Percentiles rank a stretch among this genome's conserved stretches.
Conservation (phyloP, 164 flowering plant species). For the Liquidambar formosana region DNA sequence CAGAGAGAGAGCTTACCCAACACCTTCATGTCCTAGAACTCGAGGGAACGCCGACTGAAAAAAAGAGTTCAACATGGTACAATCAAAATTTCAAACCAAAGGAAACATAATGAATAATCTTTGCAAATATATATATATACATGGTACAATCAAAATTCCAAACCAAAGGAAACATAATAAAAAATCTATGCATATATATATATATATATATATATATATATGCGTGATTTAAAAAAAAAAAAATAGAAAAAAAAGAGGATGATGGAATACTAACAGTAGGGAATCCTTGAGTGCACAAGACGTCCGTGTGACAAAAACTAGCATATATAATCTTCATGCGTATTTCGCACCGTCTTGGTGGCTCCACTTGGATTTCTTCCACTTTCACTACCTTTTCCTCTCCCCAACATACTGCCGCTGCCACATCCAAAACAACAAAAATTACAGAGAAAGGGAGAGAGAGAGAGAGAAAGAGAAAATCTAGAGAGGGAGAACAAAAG, state of each 20-base stretch:
- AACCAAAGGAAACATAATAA: too few relatives aligned
- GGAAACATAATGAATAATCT: background rate
- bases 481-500: too few relatives aligned
- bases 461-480: too few relatives aligned
- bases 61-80: background rate
- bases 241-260: too few relatives aligned
- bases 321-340: conserved; percentile 50
- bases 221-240: too few relatives aligned
- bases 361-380: conserved; percentile 45
- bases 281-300: conserved; percentile 23
- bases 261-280: conserved; percentile 15
- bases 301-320: conserved; percentile 50
- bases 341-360: conserved; percentile 43
- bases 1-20: conserved; percentile 30
- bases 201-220: too few relatives aligned
- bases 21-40: conserved; percentile 56
- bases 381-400: conserved; percentile 24
- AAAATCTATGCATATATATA: too few relatives aligned
- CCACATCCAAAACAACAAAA: too few relatives aligned
- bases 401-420: conserved; percentile 44
- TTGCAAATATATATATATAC: too few relatives aligned
- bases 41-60: conserved; percentile 43
- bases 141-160: too few relatives aligned
- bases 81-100: background rate
- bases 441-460: too few relatives aligned